Percentiles rank a stretch among this genome's conserved stretches.
These are phyloP conservation scores for Ganoderma lucidum DNA, from an alignment of 1,284 basidiomycete genomes.

Conservation along the genomic window DNA sequence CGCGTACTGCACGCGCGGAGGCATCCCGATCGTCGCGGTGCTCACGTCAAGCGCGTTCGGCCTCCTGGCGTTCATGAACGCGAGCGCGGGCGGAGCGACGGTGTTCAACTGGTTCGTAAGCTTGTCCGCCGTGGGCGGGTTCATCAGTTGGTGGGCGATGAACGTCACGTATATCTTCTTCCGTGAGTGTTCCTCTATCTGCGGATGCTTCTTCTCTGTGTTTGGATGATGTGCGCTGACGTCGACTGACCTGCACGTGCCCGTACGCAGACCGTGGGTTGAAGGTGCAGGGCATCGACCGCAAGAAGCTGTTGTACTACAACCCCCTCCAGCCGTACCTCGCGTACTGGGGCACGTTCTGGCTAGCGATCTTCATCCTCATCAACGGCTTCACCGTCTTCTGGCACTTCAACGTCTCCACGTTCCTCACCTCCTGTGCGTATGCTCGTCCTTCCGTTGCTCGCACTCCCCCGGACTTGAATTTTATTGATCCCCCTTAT, in stretches of 20 bases:
- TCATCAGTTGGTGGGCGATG: slow-evolving; percentile 77
- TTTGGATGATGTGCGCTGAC: not conserved
- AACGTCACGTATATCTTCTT: slow-evolving; percentile 80
- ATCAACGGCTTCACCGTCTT: slow-evolving; percentile 47
- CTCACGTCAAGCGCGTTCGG: slow-evolving; percentile 49
- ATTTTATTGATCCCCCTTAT: not conserved
- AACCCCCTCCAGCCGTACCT: slow-evolving; percentile 52
- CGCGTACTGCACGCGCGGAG: slow-evolving; percentile 73
- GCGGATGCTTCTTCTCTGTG: not conserved
- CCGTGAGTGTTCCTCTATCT: slow-evolving; percentile 49
- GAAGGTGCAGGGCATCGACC: slow-evolving; percentile 63
- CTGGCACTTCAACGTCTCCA: slow-evolving; percentile 60
- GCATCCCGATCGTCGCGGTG: slow-evolving; percentile 76
- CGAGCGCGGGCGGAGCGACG: slow-evolving; percentile 40
- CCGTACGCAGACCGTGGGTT: slow-evolving; percentile 60
- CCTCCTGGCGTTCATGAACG: slow-evolving; percentile 61
- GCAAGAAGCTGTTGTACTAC: slow-evolving; percentile 63
- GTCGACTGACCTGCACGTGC: slow-evolving; percentile 16
- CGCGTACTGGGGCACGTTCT: slow-evolving; percentile 48
- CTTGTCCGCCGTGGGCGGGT: slow-evolving; percentile 64
- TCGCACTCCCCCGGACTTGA: not conserved
- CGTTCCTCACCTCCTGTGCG: slow-evolving; percentile 68
- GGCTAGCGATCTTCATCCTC: slow-evolving; percentile 52
- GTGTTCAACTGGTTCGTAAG: slow-evolving; percentile 65
- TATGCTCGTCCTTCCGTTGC: slow-evolving; percentile 11